Conservation (phyloP, 768 basidiomycete genomes). For the Hydnomerulius pinastri region DNA sequence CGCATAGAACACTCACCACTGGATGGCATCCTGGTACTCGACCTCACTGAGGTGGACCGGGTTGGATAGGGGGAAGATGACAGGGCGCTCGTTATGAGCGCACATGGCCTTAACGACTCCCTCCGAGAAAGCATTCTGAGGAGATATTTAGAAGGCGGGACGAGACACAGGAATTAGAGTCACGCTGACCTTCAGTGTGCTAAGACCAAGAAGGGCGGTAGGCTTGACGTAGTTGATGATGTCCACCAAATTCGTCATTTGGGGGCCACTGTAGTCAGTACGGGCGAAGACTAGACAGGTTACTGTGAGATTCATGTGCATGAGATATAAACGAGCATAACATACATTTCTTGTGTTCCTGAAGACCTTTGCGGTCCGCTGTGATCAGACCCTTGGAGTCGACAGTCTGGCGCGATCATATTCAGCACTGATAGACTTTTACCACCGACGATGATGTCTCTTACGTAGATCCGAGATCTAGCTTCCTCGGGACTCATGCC, state of each 20-base stretch:
- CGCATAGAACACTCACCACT: slow-evolving; percentile 41
- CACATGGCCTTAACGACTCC: slow-evolving; percentile 66
- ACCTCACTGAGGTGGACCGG: slow-evolving; percentile 63
- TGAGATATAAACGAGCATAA: background rate
- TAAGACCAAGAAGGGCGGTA: slow-evolving; percentile 75
- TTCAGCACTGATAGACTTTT: slow-evolving; percentile 11
- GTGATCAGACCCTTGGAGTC: slow-evolving; percentile 80
- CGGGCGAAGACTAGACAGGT: slow-evolving; percentile 62
- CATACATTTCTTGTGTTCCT: slow-evolving; percentile 75
- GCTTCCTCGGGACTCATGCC: slow-evolving; percentile 71
- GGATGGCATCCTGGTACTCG: slow-evolving; percentile 60
- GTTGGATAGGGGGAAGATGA: slow-evolving; percentile 83
- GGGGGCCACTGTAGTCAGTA: slow-evolving; percentile 64
- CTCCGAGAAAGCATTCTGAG: slow-evolving; percentile 59
- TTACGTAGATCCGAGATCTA: slow-evolving; percentile 63
- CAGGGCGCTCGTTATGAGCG: slow-evolving; percentile 64
- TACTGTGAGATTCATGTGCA: background rate
- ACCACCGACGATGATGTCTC: slow-evolving; percentile 17
- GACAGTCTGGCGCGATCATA: slow-evolving; percentile 49
- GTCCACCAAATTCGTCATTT: slow-evolving; percentile 59
- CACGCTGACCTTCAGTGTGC: slow-evolving; percentile 47
- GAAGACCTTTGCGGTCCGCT: slow-evolving; percentile 63
- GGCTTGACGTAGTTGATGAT: slow-evolving; percentile 74
- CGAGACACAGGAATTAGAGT: background rate
- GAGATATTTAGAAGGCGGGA: slow-evolving; percentile 1